These are phyloP conservation scores for Hyphopichia wangnamkhiaoensis DNA, from an alignment of 1,139 yeast species.

Conservation along the genomic window DNA sequence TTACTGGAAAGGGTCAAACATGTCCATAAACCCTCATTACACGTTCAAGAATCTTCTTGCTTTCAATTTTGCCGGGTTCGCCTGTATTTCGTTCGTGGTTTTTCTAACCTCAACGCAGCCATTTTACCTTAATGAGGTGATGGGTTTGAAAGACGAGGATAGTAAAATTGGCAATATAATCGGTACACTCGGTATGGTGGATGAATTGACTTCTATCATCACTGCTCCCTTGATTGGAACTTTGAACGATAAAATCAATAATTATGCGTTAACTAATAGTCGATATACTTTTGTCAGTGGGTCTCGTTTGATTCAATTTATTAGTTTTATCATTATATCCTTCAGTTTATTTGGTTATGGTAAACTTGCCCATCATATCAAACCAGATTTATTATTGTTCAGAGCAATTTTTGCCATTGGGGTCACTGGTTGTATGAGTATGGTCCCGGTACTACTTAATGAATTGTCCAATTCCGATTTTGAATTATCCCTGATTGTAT, in stretches of 20 bases:
- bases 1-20: neutral
- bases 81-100: conserved; percentile 62
- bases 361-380: conserved; percentile 19
- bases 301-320: conserved; percentile 50
- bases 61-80: conserved; percentile 41
- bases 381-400: conserved; percentile 51
- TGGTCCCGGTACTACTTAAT: conserved; percentile 51
- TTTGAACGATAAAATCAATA: conserved; percentile 52
- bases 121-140: conserved; percentile 58
- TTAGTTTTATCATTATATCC: conserved; percentile 51
- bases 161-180: conserved; percentile 54
- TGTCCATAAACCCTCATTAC: conserved; percentile 10
- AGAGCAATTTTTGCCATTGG: conserved; percentile 65
- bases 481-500: conserved; percentile 23
- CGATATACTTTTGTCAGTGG: conserved; percentile 33
- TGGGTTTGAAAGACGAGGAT: conserved; percentile 36
- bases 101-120: conserved; percentile 70
- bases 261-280: conserved; percentile 10
- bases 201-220: conserved; percentile 56
- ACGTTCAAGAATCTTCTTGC: conserved; percentile 21
- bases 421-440: conserved; percentile 51
- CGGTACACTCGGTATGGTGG: conserved; percentile 64
- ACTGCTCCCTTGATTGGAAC: conserved; percentile 68
- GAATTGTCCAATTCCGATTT: conserved; percentile 53
- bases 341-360: conserved; percentile 53